Base-by-base conservation (phyloP, 495 filamentous ascomycete genomes). In the Tuber aestivum region DNA sequence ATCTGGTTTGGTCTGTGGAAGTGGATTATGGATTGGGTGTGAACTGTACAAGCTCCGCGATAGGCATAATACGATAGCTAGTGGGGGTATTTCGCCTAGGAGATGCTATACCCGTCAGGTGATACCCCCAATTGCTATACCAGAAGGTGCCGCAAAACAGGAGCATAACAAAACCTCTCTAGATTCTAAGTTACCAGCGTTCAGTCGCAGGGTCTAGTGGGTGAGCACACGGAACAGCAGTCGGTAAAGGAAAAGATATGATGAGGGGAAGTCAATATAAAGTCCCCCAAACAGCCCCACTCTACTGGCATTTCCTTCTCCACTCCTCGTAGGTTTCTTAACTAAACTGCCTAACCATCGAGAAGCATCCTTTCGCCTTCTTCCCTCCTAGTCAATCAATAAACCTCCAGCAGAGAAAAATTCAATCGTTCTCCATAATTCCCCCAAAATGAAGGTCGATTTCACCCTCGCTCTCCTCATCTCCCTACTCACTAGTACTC, bases 401-500 rank as follows among this genome's bases (percentile, higher is more conserved):
- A 3, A 14, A n/a, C 21, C 23, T 9, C 56, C 56, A 65, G 32
- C 12, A 10, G 6, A 65, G 18, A 27, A 6, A 65, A 32, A 32
- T 32, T 32, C 2, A 32, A 65, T 32, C 2, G 56, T 16, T 32
- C 27, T 65, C 56, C n/a, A 32, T 65, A 65, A 32, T 65, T 18
- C 56, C 27, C 56, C 4, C 56, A 18, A 65, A 65, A 65, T 65
- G 56, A 65, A 65, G n/a, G n/a, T 12, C 42, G 44, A n/a, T 61
- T 40, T 75, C 35, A 12, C 50, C 23, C 38, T 56, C 38, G 71
- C 38, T 27, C 72, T 78, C 41, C 21, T 78, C 72, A 74, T 10
- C 37, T 41, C 41, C 23, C 37, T 41, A 41, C 27, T 79, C 41
- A 50, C 72, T 27, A 41, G 16, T 27, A 45, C 27, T 40, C 35